phyloP scores from a whole-genome alignment of 1,139 yeast genomes.

The Suhomyces wounanorum region DNA sequence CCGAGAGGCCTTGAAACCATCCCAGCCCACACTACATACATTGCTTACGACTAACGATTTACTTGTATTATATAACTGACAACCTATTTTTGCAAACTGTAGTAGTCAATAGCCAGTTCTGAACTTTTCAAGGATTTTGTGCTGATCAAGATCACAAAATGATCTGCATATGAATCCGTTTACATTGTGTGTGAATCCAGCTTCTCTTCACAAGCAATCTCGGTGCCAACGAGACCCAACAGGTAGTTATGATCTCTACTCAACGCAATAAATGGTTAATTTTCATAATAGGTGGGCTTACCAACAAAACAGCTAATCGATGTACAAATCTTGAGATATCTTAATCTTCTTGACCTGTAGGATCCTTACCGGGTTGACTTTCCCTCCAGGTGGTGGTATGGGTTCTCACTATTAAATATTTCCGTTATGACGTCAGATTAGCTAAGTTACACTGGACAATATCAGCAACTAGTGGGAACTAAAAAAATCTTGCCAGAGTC shows the following conservation, averaged over 20 bases:
- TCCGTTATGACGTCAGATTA: not conserved
- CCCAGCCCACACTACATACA: not conserved
- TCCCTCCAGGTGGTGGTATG: not conserved
- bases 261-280: too few relatives aligned
- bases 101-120: not conserved
- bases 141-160: not conserved
- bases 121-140: not conserved
- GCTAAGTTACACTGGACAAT: not conserved
- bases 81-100: not conserved
- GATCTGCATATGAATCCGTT: not conserved
- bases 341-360: not conserved
- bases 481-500: not conserved
- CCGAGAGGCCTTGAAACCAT: conserved; percentile 4
- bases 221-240: too few relatives aligned
- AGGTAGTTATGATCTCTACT: too few relatives aligned
- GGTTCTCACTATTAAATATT: not conserved
- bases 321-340: not conserved
- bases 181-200: not conserved
- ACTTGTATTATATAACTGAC: conserved; percentile 7
- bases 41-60: conserved; percentile 23
- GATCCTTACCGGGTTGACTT: not conserved
- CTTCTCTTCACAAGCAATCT: not conserved
- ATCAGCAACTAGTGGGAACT: not conserved
- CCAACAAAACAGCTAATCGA: not conserved
- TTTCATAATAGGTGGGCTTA: too few relatives aligned